phyloP scores from a whole-genome alignment of 306 rosid genomes.

The Fagus crenata region DNA sequence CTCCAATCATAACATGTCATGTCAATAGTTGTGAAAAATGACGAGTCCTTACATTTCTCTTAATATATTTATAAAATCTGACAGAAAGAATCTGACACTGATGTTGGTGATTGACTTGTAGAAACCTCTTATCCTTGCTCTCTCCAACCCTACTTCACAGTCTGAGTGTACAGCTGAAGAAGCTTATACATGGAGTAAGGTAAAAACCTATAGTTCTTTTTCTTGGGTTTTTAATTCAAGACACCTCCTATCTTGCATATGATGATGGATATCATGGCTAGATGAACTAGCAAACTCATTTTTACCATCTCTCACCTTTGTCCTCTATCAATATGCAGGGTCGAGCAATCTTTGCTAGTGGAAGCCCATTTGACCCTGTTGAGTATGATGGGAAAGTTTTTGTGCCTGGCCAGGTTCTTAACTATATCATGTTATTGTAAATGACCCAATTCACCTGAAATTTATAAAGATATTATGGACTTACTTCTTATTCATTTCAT shows the following conservation, averaged over 20 bases:
- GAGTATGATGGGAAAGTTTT: constrained; percentile 62
- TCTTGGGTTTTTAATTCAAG: background rate
- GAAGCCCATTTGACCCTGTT: constrained; percentile 91
- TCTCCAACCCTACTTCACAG: constrained; percentile 96
- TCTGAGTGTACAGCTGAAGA: constrained; percentile 98
- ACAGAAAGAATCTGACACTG: constrained; percentile 22
- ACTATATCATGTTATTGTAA: background rate
- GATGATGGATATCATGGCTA: background rate
- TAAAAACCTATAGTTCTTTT: constrained; percentile 14
- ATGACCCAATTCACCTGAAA: constrained; percentile 17
- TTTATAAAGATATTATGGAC: constrained; percentile 15
- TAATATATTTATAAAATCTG: background rate
- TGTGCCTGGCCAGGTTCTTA: constrained; percentile 91
- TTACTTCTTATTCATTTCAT: constrained; percentile 35
- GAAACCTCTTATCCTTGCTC: constrained; percentile 97
- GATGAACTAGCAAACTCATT: constrained; percentile 6
- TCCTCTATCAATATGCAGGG: constrained; percentile 54
- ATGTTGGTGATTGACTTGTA: constrained; percentile 42
- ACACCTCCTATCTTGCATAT: constrained; percentile 5
- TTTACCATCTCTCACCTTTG: background rate
- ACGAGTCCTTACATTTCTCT: no score
- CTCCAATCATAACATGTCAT: no score
- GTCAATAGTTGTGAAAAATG: no score
- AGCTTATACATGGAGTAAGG: constrained; percentile 97
- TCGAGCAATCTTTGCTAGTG: constrained; percentile 83